Base-by-base conservation (phyloP, 805 yeast genomes). In the Zygoascus bituminiphila region DNA sequence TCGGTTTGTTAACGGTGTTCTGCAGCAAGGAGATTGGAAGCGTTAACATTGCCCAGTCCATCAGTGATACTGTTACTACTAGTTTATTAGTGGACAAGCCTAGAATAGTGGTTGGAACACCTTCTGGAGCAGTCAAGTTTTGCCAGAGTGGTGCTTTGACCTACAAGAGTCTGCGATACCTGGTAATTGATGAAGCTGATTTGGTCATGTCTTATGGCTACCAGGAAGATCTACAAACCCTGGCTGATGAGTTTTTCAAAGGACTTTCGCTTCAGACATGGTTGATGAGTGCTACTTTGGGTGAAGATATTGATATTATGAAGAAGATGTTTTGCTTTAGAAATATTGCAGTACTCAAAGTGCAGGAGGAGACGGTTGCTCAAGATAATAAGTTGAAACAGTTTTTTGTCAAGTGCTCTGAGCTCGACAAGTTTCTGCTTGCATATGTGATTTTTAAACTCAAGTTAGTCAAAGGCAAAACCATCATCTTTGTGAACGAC, bases 161-260 rank as follows among this genome's bases (percentile, higher is more conserved):
- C 46, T 69, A 84, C 47, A 72, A 75, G 21, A 65, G 73, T 24
- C 73, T 93, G 48, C 75, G 76, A 52, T 86, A 77, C 61, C 67
- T 93, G 43, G 94, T 88, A 25, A 84, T 91, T 53, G 98, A 93
- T 69, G 98, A 93, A 67, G 98, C 93, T 24, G 98, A 93, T 69
- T 74, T 93, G 57, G 78, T 93, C 42, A 69, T 87, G 45, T 83
- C 95, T 1, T 93, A 85, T 64, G 98, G 98, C 21, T 88, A 93
- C 64, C 77, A 81, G 55, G 95, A 87, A 7, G 98, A 93, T 66
- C 72, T 91, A 53, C 70, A 76, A 38, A 76, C 75, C 57, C 75
- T 93, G 54, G 74, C 84, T 7, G 71, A 74, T 22, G 76, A 67
- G 53, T 68, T 89, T 53, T 88, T 88, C 51, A 81, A 81, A 61